phyloP scores from a whole-genome alignment of 306 rosid genomes.

The Lupinus albus region DNA sequence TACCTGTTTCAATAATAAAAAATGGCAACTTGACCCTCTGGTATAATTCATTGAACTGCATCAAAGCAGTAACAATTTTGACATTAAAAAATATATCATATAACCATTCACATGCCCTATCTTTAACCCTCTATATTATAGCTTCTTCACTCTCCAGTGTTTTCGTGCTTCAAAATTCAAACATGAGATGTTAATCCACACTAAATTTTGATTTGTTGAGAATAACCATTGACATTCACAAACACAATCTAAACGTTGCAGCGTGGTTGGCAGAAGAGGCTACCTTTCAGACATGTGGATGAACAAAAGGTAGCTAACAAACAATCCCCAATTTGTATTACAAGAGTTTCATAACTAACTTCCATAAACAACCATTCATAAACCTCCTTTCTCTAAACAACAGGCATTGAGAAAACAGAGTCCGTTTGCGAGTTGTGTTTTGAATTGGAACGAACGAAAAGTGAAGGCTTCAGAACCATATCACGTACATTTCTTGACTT shows the following conservation, averaged over 20 bases:
- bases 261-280: slow-evolving; percentile 20
- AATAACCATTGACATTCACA: slow-evolving; percentile 17
- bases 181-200: slow-evolving; percentile 15
- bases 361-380: no score
- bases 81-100: slow-evolving; percentile 1
- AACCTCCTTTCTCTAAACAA: neutral
- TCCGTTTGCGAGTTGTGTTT: no score
- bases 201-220: neutral
- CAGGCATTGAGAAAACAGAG: neutral
- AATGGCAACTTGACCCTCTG: slow-evolving; percentile 9
- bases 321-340: no score
- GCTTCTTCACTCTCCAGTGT: neutral
- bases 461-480: no score
- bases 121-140: neutral
- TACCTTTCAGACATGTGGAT: slow-evolving; percentile 9
- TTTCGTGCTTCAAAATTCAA: slow-evolving; percentile 21
- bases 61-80: neutral
- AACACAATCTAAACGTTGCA: slow-evolving; percentile 22
- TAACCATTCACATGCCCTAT: slow-evolving; percentile 9
- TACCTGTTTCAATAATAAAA: neutral
- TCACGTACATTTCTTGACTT: no score
- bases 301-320: neutral
- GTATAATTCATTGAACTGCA: neutral
- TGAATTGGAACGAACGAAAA: no score
- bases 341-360: neutral